Base-by-base conservation (phyloP, 768 basidiomycete genomes). In the Termitomyces sp. region DNA sequence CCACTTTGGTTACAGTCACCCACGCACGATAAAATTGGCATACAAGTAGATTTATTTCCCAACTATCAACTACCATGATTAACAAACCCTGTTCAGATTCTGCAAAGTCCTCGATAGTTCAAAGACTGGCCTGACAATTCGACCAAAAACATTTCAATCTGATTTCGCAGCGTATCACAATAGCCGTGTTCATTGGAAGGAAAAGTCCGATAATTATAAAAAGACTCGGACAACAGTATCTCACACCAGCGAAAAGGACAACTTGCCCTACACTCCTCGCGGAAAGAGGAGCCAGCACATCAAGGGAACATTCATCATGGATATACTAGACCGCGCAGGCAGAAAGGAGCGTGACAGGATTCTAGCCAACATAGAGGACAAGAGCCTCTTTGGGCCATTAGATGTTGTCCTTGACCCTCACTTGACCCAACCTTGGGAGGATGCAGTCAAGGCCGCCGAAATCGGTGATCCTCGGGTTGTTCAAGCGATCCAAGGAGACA, bases 61-160 rank as follows among this genome's bases (percentile, higher is more conserved):
- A n/a, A 18, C 26, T 58, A 39, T 37, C 27, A 32, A 33, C n/a
- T 36, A 2, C 5, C n/a, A 30, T 24, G 42, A 6, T 39, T 20
- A 27, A 34, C 16, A 3, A 34, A 4, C 43, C 26, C 16, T 52
- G 37, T 18, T 39, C 26, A 80, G 80, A 62, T 82, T 80, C 57
- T 77, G 80, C 58, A 78, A 76, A 42, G 73, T 82, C 12, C 76
- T 89, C 1, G 87, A 89, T 62, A 80, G 82, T 1, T 63, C 79
- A 8, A 89, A 89, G 62, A 84, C 82, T 8, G 87, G 87, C 0
- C 73, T 80, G 51, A 72, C 70, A 0, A 74, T 88, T 39, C 64
- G 65, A 6, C 67, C 65, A 0, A 64, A 71, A 0, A 65, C 74
- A 16, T 67, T 74, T n/a, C 52, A 12, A 39, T 20, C 65, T 24